Conservation (phyloP, 768 basidiomycete genomes). For the Xerocomus potaroensis region DNA sequence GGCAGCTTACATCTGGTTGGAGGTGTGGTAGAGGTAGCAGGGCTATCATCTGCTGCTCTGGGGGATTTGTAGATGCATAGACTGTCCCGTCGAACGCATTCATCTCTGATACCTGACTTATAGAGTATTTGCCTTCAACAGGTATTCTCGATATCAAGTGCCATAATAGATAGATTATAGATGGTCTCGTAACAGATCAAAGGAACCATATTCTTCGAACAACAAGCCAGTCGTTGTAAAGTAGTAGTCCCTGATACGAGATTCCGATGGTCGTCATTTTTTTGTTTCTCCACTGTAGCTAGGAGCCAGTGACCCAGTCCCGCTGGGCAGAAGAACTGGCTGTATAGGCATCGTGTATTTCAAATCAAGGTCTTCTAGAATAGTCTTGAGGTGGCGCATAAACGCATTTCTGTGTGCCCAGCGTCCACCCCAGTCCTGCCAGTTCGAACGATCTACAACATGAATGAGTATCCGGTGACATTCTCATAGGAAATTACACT, state of each 20-base stretch:
- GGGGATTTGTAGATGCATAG: conserved; percentile 29
- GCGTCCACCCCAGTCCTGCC: conserved; percentile 85
- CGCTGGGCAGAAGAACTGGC: conserved; percentile 53
- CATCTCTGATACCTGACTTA: conserved; percentile 5
- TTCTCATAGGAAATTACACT: conserved; percentile 24
- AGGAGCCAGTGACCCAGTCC: conserved; percentile 1
- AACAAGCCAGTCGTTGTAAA: background rate
- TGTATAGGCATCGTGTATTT: conserved; percentile 69
- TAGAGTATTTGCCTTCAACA: conserved; percentile 35
- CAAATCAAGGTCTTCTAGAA: conserved; percentile 72
- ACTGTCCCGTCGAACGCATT: background rate
- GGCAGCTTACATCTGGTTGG: conserved; percentile 95
- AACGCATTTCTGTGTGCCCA: conserved; percentile 72
- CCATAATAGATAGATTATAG: background rate
- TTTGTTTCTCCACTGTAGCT: background rate
- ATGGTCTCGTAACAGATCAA: background rate
- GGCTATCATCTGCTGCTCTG: conserved; percentile 65
- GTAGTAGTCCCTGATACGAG: background rate
- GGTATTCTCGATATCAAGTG: conserved; percentile 5
- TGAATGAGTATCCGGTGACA: background rate
- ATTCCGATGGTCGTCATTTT: background rate
- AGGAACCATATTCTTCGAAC: background rate
- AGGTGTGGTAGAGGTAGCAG: conserved; percentile 89
- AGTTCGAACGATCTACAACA: conserved; percentile 63
- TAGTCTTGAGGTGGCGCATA: conserved; percentile 68